These are phyloP conservation scores for Avena eriantha DNA, from an alignment of 176 grass and related monocot species.

Conservation along the genomic window DNA sequence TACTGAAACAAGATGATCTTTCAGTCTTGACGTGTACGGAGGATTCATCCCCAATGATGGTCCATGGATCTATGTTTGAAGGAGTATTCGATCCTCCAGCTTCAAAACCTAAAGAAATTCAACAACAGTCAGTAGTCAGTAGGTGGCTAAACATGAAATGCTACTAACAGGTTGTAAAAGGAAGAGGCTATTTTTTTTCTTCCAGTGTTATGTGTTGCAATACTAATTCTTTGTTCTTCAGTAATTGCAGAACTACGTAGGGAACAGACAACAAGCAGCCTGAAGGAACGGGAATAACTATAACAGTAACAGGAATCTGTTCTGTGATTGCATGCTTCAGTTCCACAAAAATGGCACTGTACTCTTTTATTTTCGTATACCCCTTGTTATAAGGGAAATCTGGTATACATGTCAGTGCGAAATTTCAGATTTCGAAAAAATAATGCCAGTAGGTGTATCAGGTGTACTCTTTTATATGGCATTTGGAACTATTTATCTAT, in stretches of 20 bases:
- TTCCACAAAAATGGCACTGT: not conserved
- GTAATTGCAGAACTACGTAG: not conserved
- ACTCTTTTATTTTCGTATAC: not conserved
- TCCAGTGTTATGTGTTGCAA: not conserved
- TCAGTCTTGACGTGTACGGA: constrained; percentile 65
- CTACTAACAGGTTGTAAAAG: not conserved
- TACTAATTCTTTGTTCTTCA: not conserved
- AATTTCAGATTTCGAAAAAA: not conserved
- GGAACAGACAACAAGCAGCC: constrained; percentile 14
- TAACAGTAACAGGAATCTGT: not conserved
- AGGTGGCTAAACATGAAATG: not conserved
- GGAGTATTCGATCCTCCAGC: constrained; percentile 77
- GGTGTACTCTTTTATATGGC: not conserved
- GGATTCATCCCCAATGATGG: constrained; percentile 64
- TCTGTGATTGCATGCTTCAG: not conserved
- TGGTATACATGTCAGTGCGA: not conserved
- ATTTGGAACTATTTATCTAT: not conserved
- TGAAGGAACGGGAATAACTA: not conserved
- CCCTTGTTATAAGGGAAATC: not conserved
- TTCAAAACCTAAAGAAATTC: constrained; percentile 73
- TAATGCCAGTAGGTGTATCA: not conserved
- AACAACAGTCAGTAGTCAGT: constrained; percentile 2
- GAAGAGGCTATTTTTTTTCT: too few relatives aligned
- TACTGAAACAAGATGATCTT: constrained; percentile 55
- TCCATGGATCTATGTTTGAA: constrained; percentile 81